phyloP scores from a whole-genome alignment of 768 basidiomycete genomes.

The Phylloporus sp. region DNA sequence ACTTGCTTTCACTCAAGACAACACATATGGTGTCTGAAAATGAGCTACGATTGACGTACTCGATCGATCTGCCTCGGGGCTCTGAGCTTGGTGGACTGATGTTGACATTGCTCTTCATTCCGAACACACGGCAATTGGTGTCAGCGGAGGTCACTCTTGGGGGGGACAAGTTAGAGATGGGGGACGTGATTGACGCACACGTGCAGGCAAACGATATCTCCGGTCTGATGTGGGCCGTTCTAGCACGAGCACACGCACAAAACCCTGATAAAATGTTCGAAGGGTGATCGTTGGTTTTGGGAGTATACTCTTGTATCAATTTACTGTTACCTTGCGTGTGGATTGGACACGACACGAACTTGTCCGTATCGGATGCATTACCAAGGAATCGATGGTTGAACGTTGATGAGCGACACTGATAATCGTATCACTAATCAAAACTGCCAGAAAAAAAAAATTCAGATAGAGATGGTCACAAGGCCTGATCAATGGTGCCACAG shows the following conservation, averaged over 20 bases:
- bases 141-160: conserved; percentile 56
- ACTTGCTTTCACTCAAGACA: conserved; percentile 56
- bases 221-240: conserved; percentile 58
- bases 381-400: too few species aligned
- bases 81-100: conserved; percentile 35
- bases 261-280: neutral
- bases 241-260: conserved; percentile 41
- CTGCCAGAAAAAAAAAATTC: too few species aligned
- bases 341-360: too few species aligned
- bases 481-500: too few species aligned
- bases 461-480: too few species aligned
- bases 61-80: conserved; percentile 32
- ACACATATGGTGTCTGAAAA: conserved; percentile 66
- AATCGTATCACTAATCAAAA: too few species aligned
- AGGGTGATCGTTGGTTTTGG: neutral
- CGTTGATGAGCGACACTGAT: too few species aligned
- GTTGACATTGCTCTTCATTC: conserved; percentile 62
- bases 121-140: conserved; percentile 63
- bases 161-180: conserved; percentile 49
- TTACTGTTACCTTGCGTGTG: too few species aligned
- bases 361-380: too few species aligned
- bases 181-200: conserved; percentile 58
- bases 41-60: conserved; percentile 71
- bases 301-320: too few species aligned
- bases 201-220: conserved; percentile 62